These are phyloP conservation scores for Globisporangium uncinulatum DNA, from an alignment of 352 stramenopile species.

Conservation along the genomic window DNA sequence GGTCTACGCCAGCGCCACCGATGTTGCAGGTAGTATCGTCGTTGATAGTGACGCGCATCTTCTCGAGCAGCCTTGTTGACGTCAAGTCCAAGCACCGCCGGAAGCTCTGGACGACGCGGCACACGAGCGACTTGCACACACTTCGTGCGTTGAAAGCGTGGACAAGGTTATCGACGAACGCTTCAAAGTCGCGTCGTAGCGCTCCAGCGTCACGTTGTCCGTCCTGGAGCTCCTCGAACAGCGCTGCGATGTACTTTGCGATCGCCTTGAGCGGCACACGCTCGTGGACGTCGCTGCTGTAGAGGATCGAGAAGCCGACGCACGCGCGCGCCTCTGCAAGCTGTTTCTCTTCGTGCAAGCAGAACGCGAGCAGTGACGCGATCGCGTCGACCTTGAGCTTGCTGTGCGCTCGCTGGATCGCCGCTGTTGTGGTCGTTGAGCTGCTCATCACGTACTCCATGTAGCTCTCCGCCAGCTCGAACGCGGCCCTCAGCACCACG, in stretches of 20 bases:
- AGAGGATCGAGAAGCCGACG: slow-evolving; percentile 46
- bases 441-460: slow-evolving; percentile 64
- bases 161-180: slow-evolving; percentile 29
- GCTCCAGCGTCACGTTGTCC: neutral
- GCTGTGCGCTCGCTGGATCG: slow-evolving; percentile 30
- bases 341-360: slow-evolving; percentile 36
- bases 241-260: slow-evolving; percentile 43
- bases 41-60: slow-evolving; percentile 11
- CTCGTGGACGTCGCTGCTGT: slow-evolving; percentile 26
- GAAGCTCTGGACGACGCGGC: slow-evolving; percentile 23
- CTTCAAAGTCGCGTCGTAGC: slow-evolving; percentile 18
- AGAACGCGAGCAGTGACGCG: slow-evolving; percentile 49
- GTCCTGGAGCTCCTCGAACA: slow-evolving; percentile 33
- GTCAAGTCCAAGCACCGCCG: slow-evolving; percentile 24
- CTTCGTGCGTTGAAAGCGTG: slow-evolving; percentile 33
- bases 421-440: slow-evolving; percentile 15
- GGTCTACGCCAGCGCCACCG: neutral
- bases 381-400: slow-evolving; percentile 59
- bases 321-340: slow-evolving; percentile 26
- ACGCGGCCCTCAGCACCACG: slow-evolving; percentile 31
- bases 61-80: slow-evolving; percentile 19
- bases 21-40: neutral
- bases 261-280: slow-evolving; percentile 21
- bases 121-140: slow-evolving; percentile 18
- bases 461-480: slow-evolving; percentile 48